Evolutionary conservation across 495 filamentous ascomycete genomes (phyloP), one percentile per base, ranked within the genome.

Genomic region (Penicillium flavigenum): DNA sequence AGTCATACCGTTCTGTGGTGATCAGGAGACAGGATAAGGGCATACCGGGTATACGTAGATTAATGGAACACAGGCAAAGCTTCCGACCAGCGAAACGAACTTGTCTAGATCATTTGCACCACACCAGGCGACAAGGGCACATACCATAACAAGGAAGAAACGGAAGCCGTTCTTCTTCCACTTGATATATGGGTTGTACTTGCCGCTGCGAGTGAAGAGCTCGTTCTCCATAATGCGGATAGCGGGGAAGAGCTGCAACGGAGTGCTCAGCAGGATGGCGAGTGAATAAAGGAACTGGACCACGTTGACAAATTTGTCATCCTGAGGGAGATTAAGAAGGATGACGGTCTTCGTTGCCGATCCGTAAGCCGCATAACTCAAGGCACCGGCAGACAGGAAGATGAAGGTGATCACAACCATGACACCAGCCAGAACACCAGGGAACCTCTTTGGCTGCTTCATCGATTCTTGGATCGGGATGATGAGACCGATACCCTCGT

Each of bases 401-500:
- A 98, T 82, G 62, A 89, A 77, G 14, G 89, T 91, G 67, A 98
- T 96, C 68, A 96, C 84, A 58, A 97, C 81, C 94, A 98, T 98
- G 54, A 97, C 90, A 53, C 80, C 81, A 32, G 83, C 90, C 50
- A 98, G 83, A 34, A 98, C 90, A 53, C 79, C 81, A 22, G 92
- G 90, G 67, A 98, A 97, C 64, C 95, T 91, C 50, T 85, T 79
- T 1, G 91, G 94, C 47, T 89, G 77, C 66, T 84, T 87, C 94
- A 98, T 98, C 3, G 92, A 94, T 66, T 94, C 90, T 73, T 98
- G 95, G 56, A 98, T 98, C 3, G 94, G 94, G 56, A 98, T 96
- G 73, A 98, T 96, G n/a, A 98, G 82, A 19, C 94, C 94, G 61
- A 98, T 92, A 19, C 94, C 94, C 67, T 98, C 94, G 61, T 96